These are phyloP conservation scores for Aphanomyces cochlioides DNA, from an alignment of 352 stramenopile species.

Conservation along the genomic window DNA sequence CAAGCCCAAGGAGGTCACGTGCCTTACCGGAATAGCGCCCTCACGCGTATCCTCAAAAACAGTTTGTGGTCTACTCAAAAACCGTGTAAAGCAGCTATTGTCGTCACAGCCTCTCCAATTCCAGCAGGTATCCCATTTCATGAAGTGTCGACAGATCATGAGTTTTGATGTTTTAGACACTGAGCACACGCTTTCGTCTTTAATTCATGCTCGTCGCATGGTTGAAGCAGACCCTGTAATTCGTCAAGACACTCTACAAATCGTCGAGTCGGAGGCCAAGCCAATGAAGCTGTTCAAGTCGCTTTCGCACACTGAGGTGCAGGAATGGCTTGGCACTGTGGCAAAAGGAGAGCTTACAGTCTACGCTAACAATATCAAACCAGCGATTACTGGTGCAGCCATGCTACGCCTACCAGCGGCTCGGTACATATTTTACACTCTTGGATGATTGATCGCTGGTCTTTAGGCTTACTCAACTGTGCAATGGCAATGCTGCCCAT, in stretches of 20 bases:
- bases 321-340: constrained; percentile 49
- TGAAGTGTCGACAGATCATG: background rate
- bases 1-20: constrained; percentile 60
- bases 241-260: constrained; percentile 48
- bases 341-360: constrained; percentile 48
- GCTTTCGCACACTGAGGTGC: constrained; percentile 56
- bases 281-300: constrained; percentile 41
- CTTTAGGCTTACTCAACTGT: constrained; percentile 49
- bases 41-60: constrained; percentile 73
- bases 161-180: constrained; percentile 39
- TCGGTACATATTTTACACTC: constrained; percentile 32
- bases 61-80: constrained; percentile 49
- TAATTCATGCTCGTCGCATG: constrained; percentile 67
- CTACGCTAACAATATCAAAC: constrained; percentile 48
- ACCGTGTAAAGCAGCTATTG: constrained; percentile 57
- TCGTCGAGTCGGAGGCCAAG: constrained; percentile 43
- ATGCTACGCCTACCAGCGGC: constrained; percentile 55
- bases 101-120: constrained; percentile 73
- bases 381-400: constrained; percentile 51
- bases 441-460: background rate
- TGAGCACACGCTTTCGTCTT: constrained; percentile 70
- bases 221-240: constrained; percentile 55
- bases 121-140: constrained; percentile 33
- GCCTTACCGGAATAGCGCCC: constrained; percentile 62
- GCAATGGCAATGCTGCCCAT: constrained; percentile 51